A percentile compares a stretch with the other conserved stretches of the same genome.
These are phyloP conservation scores for Citropsis articulata DNA, from an alignment of 345 rosid genomes.

Conservation along the genomic window DNA sequence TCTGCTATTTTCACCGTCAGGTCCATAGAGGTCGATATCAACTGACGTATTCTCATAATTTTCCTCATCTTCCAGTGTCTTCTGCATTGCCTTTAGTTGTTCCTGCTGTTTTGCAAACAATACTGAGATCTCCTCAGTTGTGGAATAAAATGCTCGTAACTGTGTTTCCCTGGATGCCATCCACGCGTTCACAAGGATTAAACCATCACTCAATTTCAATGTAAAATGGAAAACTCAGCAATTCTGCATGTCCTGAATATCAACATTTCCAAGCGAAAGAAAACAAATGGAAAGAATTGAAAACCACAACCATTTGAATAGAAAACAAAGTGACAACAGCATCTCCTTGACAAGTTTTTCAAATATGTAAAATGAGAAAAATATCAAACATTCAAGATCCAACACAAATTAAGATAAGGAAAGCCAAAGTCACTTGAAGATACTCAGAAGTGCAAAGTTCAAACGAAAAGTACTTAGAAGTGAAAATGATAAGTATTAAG, in stretches of 20 bases:
- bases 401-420: background rate
- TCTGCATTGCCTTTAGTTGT: conserved; percentile 89
- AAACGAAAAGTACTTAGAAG: background rate
- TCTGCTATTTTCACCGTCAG: conserved; percentile 24
- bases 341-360: background rate
- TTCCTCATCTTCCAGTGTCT: conserved; percentile 91
- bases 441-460: background rate
- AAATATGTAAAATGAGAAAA: background rate
- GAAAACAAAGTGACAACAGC: background rate
- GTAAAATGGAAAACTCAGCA: background rate
- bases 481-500: background rate
- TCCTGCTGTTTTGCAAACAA: conserved; percentile 93
- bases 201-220: background rate
- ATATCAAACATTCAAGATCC: background rate
- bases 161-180: conserved; percentile 81
- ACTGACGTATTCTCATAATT: conserved; percentile 70
- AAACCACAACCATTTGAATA: background rate
- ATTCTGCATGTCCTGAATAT: background rate
- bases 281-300: background rate
- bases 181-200: background rate
- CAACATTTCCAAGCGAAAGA: background rate
- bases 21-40: conserved; percentile 59
- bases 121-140: conserved; percentile 78
- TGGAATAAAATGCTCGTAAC: conserved; percentile 87
- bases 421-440: background rate